Evolutionary conservation across 352 stramenopile species (phyloP).

Genomic region (Phytophthora citricola): DNA sequence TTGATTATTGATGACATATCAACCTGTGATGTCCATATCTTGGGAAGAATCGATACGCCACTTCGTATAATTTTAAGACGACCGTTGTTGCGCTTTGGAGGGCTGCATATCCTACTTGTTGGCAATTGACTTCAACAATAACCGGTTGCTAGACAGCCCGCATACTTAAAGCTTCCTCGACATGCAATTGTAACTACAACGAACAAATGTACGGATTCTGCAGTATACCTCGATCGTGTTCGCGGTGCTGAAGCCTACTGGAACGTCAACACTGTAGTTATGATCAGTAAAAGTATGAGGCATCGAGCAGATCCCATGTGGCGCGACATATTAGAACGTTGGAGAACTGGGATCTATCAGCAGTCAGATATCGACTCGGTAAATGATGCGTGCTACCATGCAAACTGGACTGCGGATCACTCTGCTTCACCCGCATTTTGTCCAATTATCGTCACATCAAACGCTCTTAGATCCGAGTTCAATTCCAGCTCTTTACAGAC

Average conservation of each 20-base stretch:
- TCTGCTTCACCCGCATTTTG: background rate
- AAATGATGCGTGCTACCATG: background rate
- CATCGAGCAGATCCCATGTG: background rate
- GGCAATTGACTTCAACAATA: conserved; percentile 8
- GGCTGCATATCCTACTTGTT: conserved; percentile 5
- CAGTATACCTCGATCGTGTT: conserved; percentile 4
- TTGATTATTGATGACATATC: conserved; percentile 6
- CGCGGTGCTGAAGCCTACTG: background rate
- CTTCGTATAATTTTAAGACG: background rate
- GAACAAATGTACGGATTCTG: background rate
- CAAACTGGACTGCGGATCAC: conserved; percentile 2
- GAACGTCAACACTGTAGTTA: conserved; percentile 2
- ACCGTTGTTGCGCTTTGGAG: background rate
- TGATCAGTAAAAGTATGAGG: conserved; percentile 6
- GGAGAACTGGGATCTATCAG: background rate
- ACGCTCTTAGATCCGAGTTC: conserved; percentile 3
- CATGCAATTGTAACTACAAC: background rate
- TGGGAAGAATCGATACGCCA: background rate
- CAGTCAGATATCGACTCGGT: conserved; percentile 6
- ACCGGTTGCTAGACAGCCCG: conserved; percentile 3
- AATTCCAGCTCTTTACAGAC: background rate
- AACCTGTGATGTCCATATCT: background rate
- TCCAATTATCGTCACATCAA: conserved; percentile 6
- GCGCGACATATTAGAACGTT: conserved; percentile 2
- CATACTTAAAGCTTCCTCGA: background rate